phyloP scores from a whole-genome alignment of 2,329 filamentous ascomycete species.

The Penicillium sp. region DNA sequence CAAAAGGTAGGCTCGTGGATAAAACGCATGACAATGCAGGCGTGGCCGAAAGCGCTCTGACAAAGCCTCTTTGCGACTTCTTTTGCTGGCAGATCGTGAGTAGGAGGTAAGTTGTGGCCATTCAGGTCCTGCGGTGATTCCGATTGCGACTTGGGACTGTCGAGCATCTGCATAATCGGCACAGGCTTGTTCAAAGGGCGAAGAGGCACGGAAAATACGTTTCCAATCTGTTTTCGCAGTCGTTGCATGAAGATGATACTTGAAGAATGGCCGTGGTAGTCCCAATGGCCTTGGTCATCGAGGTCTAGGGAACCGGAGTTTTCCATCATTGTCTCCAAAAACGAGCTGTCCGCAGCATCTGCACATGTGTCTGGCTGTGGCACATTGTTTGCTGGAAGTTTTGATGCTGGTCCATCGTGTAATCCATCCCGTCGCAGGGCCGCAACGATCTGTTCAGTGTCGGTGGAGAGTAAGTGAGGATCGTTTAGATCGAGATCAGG shows the following conservation, averaged over 20 bases:
- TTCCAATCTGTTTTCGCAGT: slow-evolving; percentile 82
- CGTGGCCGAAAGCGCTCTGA: slow-evolving; percentile 59
- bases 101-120: slow-evolving; percentile 40
- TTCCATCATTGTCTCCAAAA: slow-evolving; percentile 91
- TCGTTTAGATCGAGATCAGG: slow-evolving; percentile 83
- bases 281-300: slow-evolving; percentile 86
- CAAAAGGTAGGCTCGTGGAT: slow-evolving; percentile 81
- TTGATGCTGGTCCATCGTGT: slow-evolving; percentile 9
- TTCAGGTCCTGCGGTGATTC: slow-evolving; percentile 60
- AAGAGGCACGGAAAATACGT: slow-evolving; percentile 58
- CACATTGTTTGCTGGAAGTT: slow-evolving; percentile 17
- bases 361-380: slow-evolving; percentile 25
- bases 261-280: slow-evolving; percentile 92
- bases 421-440: slow-evolving; percentile 38
- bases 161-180: slow-evolving; percentile 58
- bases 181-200: slow-evolving; percentile 54
- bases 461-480: slow-evolving; percentile 71
- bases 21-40: slow-evolving; percentile 63
- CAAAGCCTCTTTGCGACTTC: slow-evolving; percentile 56
- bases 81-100: slow-evolving; percentile 65
- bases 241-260: slow-evolving; percentile 82
- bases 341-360: slow-evolving; percentile 59
- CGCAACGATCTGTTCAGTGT: slow-evolving; percentile 62
- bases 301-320: slow-evolving; percentile 87
- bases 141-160: slow-evolving; percentile 63